phyloP scores from a whole-genome alignment of 2,329 filamentous ascomycete species.

The Talaromyces sp. region DNA sequence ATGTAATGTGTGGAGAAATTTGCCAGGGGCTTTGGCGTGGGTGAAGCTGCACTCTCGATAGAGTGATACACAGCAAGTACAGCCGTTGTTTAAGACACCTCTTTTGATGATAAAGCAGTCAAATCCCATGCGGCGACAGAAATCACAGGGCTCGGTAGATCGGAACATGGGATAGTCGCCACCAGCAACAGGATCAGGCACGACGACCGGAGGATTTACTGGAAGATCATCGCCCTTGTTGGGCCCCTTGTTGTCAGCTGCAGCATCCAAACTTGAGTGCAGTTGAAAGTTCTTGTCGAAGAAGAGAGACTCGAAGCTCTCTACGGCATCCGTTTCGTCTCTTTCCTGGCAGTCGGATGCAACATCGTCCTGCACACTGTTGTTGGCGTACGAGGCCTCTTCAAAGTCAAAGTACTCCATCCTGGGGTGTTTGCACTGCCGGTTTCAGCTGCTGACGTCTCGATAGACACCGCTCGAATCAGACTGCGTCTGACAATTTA shows the following conservation, averaged over 20 bases:
- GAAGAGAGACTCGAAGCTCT: constrained; percentile 35
- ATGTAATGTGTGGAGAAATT: constrained; percentile 39
- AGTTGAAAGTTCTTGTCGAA: constrained; percentile 37
- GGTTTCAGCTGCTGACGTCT: neutral
- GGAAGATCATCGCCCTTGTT: constrained; percentile 1
- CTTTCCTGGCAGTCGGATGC: constrained; percentile 33
- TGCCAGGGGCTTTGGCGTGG: constrained; percentile 34
- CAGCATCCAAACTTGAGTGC: constrained; percentile 22
- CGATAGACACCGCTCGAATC: neutral
- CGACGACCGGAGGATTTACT: constrained; percentile 16
- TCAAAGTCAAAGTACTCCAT: constrained; percentile 47
- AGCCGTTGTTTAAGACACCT: constrained; percentile 39
- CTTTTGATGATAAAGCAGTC: constrained; percentile 42
- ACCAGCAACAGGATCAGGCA: constrained; percentile 10
- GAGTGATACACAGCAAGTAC: constrained; percentile 43
- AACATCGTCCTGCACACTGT: constrained; percentile 27
- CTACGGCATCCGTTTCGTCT: constrained; percentile 32
- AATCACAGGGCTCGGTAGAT: constrained; percentile 41
- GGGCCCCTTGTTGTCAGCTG: constrained; percentile 15
- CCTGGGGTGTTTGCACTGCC: neutral
- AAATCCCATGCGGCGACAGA: constrained; percentile 41
- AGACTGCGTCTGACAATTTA: neutral
- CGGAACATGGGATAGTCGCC: constrained; percentile 39
- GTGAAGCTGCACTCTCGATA: constrained; percentile 44
- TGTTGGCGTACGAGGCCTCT: constrained; percentile 35